Conservation (phyloP, 2,329 filamentous ascomycete species). For the Aspergillus sp. region DNA sequence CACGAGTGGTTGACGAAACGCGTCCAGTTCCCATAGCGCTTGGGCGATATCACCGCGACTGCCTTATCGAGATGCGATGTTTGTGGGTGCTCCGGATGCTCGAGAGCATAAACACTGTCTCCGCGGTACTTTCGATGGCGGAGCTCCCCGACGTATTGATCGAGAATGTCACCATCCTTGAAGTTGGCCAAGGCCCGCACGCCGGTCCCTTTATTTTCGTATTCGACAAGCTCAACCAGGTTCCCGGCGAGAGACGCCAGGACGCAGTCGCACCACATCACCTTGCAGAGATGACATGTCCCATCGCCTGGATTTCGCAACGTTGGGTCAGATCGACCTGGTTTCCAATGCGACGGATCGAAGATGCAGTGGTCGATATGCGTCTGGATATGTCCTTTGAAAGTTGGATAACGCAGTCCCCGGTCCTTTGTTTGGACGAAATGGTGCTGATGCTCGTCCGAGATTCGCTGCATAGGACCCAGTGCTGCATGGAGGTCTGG, state of each 20-base stretch:
- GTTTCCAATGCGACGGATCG: slow-evolving; percentile 5
- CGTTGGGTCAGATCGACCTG: slow-evolving; percentile 6
- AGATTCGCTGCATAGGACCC: slow-evolving; percentile 1
- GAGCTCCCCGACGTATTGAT: slow-evolving; percentile 18
- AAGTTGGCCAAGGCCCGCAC: slow-evolving; percentile 20
- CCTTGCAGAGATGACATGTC: slow-evolving; percentile 12
- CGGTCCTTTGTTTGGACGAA: slow-evolving; percentile 3
- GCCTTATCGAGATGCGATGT: neutral
- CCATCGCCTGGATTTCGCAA: slow-evolving; percentile 8
- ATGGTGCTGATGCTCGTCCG: slow-evolving; percentile 9
- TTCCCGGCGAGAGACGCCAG: slow-evolving; percentile 7
- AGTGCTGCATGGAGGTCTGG: slow-evolving; percentile 3
- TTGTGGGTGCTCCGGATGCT: neutral
- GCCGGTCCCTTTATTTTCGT: slow-evolving; percentile 19
- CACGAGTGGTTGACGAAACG: slow-evolving; percentile 31
- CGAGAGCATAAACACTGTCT: slow-evolving; percentile 13
- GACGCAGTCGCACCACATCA: slow-evolving; percentile 13
- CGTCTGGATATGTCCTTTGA: slow-evolving; percentile 6
- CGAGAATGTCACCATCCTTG: slow-evolving; percentile 14
- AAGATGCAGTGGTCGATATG: slow-evolving; percentile 9
- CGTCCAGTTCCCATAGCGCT: slow-evolving; percentile 23
- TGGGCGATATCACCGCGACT: slow-evolving; percentile 10
- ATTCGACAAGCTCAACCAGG: slow-evolving; percentile 24
- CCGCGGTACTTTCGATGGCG: slow-evolving; percentile 1
- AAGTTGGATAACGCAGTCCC: slow-evolving; percentile 3